Conservation (phyloP, 192 early-diverging fungal species). For the Podila clonocystis region DNA sequence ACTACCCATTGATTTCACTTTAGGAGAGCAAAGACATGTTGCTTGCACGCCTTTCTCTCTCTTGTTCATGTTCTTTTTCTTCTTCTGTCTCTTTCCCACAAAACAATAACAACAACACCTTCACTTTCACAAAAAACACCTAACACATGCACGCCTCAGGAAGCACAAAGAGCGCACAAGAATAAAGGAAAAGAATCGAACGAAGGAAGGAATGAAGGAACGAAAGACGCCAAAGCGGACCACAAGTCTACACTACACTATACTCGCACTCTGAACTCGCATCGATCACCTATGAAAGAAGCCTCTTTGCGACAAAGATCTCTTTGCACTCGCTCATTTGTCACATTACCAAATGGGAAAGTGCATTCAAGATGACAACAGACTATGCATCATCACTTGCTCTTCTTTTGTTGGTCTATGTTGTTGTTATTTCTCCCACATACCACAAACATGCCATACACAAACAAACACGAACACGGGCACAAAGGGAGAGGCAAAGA, state of each 20-base stretch:
- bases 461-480: not conserved
- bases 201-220: not conserved
- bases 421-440: not conserved
- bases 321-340: not conserved
- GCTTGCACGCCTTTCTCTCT: too few species aligned
- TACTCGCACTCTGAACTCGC: not conserved
- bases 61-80: too few species aligned
- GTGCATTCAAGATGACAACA: not conserved
- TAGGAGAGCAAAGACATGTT: too few species aligned
- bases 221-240: not conserved
- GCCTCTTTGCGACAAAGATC: not conserved
- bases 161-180: not conserved
- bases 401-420: not conserved
- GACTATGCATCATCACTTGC: not conserved
- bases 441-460: not conserved
- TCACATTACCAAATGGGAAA: slow-evolving; percentile 1
- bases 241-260: not conserved
- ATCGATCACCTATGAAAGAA: not conserved
- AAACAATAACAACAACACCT: too few species aligned
- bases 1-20: too few species aligned
- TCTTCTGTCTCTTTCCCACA: too few species aligned
- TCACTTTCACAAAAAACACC: too few species aligned
- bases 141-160: not conserved
- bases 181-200: not conserved
- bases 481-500: not conserved